Conservation (phyloP, 768 basidiomycete species). For the Lentinula edodes region DNA sequence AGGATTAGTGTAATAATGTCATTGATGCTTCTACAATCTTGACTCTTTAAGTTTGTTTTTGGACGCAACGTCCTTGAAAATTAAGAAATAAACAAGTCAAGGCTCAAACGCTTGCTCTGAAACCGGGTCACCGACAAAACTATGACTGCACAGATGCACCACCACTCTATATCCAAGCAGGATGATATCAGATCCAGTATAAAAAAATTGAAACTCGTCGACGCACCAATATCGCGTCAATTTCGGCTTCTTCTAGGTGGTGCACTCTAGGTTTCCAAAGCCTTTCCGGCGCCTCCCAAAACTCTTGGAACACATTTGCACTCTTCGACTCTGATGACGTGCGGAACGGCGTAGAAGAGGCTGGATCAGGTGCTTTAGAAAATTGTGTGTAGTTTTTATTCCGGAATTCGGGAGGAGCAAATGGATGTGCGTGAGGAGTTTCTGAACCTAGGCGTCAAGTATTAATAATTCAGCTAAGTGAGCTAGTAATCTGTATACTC, state of each 20-base stretch:
- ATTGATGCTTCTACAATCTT: neutral
- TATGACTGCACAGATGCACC: conserved; percentile 51
- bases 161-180: conserved; percentile 43
- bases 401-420: conserved; percentile 58
- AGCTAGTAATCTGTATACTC: conserved; percentile 11
- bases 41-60: no score
- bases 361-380: conserved; percentile 24
- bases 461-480: neutral
- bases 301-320: conserved; percentile 31
- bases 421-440: conserved; percentile 54
- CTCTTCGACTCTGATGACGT: conserved; percentile 13
- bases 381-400: conserved; percentile 41
- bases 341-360: conserved; percentile 8
- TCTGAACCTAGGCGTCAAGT: conserved; percentile 22
- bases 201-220: neutral
- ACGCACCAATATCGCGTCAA: conserved; percentile 62
- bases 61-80: neutral
- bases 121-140: neutral
- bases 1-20: conserved; percentile 50
- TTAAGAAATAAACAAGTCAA: neutral
- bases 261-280: conserved; percentile 49
- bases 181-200: conserved; percentile 1
- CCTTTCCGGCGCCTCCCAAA: conserved; percentile 64
- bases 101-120: no score
- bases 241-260: conserved; percentile 50